These are phyloP conservation scores for Byssothecium circinans DNA, from an alignment of 2,329 filamentous ascomycete genomes.

Conservation along the genomic window DNA sequence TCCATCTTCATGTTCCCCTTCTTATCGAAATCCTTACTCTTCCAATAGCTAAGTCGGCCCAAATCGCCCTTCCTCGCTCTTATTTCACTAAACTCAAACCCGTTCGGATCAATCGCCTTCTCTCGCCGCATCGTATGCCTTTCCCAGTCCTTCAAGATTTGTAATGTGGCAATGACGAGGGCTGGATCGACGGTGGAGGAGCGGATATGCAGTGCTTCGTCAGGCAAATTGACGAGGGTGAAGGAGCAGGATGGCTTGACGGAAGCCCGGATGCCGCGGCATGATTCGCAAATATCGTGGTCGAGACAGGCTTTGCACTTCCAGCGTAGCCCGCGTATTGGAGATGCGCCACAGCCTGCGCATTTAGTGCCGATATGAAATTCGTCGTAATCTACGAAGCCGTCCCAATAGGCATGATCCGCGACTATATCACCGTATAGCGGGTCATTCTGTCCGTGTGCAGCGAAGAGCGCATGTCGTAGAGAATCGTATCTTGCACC, in stretches of 20 bases:
- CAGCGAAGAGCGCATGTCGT: constrained; percentile 37
- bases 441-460: constrained; percentile 24
- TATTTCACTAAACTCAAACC: constrained; percentile 25
- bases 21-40: constrained; percentile 17
- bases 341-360: constrained; percentile 20
- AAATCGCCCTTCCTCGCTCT: constrained; percentile 24
- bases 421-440: constrained; percentile 39
- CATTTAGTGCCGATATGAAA: constrained; percentile 20
- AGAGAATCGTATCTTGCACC: constrained; percentile 33
- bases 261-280: constrained; percentile 11
- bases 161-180: constrained; percentile 34
- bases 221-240: constrained; percentile 27
- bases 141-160: constrained; percentile 41
- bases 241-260: constrained; percentile 23
- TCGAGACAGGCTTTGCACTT: constrained; percentile 27
- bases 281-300: constrained; percentile 30
- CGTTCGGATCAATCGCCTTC: constrained; percentile 18
- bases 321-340: constrained; percentile 30
- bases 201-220: constrained; percentile 35
- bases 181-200: constrained; percentile 24
- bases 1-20: constrained; percentile 5
- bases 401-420: constrained; percentile 41
- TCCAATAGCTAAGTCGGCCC: constrained; percentile 31
- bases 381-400: constrained; percentile 20
- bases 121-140: constrained; percentile 26